These are phyloP conservation scores for Globisporangium megalacanthum DNA, from an alignment of 352 stramenopile species.

Conservation along the genomic window DNA sequence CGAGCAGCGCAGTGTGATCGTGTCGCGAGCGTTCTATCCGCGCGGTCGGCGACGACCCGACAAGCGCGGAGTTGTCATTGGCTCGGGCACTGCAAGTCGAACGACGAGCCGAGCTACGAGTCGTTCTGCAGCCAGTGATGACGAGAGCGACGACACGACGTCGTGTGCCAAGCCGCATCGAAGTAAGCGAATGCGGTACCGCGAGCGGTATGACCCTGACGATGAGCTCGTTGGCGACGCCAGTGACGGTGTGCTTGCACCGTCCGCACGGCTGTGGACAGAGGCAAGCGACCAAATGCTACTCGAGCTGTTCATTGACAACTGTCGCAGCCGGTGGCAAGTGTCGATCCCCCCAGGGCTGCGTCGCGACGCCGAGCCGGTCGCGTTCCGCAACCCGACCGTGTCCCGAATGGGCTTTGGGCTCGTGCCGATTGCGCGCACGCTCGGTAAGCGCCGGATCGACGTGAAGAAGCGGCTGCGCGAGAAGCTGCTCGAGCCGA, in stretches of 20 bases:
- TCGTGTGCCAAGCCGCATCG: conserved; percentile 9
- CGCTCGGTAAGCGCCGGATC: conserved; percentile 60
- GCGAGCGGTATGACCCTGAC: not conserved
- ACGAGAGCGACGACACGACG: conserved; percentile 11
- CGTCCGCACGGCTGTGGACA: conserved; percentile 28
- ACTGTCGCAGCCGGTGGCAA: conserved; percentile 56
- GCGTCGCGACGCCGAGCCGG: conserved; percentile 42
- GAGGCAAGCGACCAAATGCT: conserved; percentile 47
- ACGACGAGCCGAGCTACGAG: conserved; percentile 17
- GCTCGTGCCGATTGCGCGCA: conserved; percentile 54
- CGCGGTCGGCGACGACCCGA: not conserved
- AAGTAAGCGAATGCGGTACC: not conserved
- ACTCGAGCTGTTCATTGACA: conserved; percentile 65
- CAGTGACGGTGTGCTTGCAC: not conserved
- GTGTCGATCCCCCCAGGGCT: conserved; percentile 53
- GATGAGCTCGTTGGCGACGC: not conserved
- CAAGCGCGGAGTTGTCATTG: not conserved
- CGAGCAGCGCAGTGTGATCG: conserved; percentile 48
- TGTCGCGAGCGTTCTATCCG: conserved; percentile 43
- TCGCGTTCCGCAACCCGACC: conserved; percentile 60
- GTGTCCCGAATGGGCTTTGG: conserved; percentile 57
- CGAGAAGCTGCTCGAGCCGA: conserved; percentile 57
- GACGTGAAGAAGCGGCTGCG: conserved; percentile 79
- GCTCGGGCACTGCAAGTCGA: not conserved
- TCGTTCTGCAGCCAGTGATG: conserved; percentile 1